Evolutionary conservation across 2,329 filamentous ascomycete species (phyloP), one percentile per base, ranked within the genome.

Genomic region (Sporothrix humicola): DNA sequence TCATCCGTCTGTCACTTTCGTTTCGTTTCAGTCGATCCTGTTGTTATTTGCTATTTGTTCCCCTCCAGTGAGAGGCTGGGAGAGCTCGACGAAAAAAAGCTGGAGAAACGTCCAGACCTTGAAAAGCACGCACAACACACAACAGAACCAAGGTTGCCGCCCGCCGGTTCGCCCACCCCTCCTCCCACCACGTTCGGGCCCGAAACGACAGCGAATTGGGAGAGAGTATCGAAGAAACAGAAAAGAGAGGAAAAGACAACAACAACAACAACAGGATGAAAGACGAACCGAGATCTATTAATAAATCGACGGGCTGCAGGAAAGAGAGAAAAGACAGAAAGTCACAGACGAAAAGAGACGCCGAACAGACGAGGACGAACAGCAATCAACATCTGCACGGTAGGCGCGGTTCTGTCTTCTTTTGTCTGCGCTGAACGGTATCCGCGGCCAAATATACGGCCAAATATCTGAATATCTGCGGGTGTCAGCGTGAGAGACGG

Each of bases 261-360:
- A 17, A 31, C 10, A 5, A 31, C 10, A 20, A 58, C 31, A 44
- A n/a, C 5, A 17, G 12, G 31, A 0, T 5, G 58, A 63, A 63
- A 42, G 58, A 48, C 61, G 61, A 48, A 3, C 61, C 61, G 61
- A 23, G 61, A 48, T 66, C 61, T 66, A 66, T 66, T 66, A 66
- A 48, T 66, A 66, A 17, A 63, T 17, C 4, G 42, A 61, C n/a
- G 31, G 15, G 6, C 58, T 12, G 31, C 13, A 37, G 20, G 23
- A 15, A 6, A 15, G 10, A 15, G 10, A 58, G 23, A 31, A 26
- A 61, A 3, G 6, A 56, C 7, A 56, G 15, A 12, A 13, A 20
- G 23, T n/a, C n/a, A n/a, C n/a, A n/a, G n/a, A n/a, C n/a, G n/a
- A n/a, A 31, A 12, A 17, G 13, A 15, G 17, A 46, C 37, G 37